Conservation (phyloP, 2,329 filamentous ascomycete genomes). For the Neocatenulostroma microsporum region DNA sequence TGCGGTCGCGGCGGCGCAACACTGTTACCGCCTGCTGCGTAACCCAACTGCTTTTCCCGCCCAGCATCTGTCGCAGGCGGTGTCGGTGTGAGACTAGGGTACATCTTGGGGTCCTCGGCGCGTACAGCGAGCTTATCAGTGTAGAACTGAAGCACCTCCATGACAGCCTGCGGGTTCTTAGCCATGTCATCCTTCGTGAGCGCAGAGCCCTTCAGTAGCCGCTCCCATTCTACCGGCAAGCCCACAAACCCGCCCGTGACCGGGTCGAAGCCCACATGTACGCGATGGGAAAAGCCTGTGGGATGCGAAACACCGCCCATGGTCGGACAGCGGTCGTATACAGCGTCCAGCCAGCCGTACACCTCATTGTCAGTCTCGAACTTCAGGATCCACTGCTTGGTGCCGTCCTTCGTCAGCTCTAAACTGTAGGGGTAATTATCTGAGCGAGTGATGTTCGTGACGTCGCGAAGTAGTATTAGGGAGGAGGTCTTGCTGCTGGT, state of each 20-base stretch:
- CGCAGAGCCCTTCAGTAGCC: constrained; percentile 87
- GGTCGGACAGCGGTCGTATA: constrained; percentile 91
- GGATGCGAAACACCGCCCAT: constrained; percentile 99
- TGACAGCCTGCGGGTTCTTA: constrained; percentile 67
- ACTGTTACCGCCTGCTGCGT: constrained; percentile 35
- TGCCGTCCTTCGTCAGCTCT: constrained; percentile 84
- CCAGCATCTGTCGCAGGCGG: constrained; percentile 47
- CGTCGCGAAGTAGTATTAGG: constrained; percentile 75
- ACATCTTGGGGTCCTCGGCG: constrained; percentile 61
- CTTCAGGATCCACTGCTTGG: constrained; percentile 79
- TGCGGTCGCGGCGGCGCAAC: constrained; percentile 43
- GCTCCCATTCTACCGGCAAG: constrained; percentile 92
- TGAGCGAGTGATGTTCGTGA: constrained; percentile 82
- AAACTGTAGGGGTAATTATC: constrained; percentile 89
- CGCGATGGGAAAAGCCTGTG: constrained; percentile 93
- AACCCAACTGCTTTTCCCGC: constrained; percentile 43
- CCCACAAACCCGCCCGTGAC: constrained; percentile 93
- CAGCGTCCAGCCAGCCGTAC: constrained; percentile 98
- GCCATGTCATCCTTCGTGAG: constrained; percentile 99
- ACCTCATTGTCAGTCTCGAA: constrained; percentile 95
- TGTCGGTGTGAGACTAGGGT: constrained; percentile 60
- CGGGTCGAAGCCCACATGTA: constrained; percentile 96
- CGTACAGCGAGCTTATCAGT: constrained; percentile 70
- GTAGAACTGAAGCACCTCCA: constrained; percentile 81
- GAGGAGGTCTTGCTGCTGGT: constrained; percentile 74